Base-by-base conservation (phyloP, 768 basidiomycete genomes). In the Tylopilus vinaceipallidus region DNA sequence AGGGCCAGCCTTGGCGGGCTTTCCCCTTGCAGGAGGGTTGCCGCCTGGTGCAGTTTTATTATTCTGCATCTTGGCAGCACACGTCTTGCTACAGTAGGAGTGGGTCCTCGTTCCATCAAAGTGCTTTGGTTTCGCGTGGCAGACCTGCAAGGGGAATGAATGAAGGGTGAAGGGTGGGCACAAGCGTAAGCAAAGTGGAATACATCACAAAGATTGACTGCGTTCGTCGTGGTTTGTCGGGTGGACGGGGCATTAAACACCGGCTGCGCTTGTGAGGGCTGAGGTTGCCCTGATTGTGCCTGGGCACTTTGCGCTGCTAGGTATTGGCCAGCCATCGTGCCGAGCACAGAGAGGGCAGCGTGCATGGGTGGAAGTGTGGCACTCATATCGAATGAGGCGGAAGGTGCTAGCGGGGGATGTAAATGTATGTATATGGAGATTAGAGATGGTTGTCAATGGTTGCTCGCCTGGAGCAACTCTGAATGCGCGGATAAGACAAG, bases 21-120 rank as follows among this genome's bases (percentile, higher is more conserved):
- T 62, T 42, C 59, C 58, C 27, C 53, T 65, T 38, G 60, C 52
- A 12, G 71, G 55, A 41, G 59, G 63, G n/a, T 60, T 64, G 16
- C 57, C 58, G 39, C 61, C 56, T 19, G 59, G 52, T 20, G 54
- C 45, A 36, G 56, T 55, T 59, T 58, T 58, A 59, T 57, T 58
- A 49, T 56, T 64, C 71, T 70, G 57, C 49, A 69, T 66, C 75
- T 77, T 59, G n/a, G 81, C 78, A 35, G 72, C 71, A 58, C 82
- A 84, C 6, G 73, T 74, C 68, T 79, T 84, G 58, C 80, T 69
- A 55, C 82, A 84, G 55, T 76, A 84, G 0, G 76, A 72, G 60
- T 83, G 82, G 5, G 73, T 76, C 60, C 76, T 81, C 40, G 63
- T 68, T 12, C 80, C 80, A 51, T 83, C 83, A 54, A 71, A 70